Evolutionary conservation across 441 rosid species (phyloP), one percentile per base, ranked within the genome.

Genomic region (Pelargonium myrrhifolium): DNA sequence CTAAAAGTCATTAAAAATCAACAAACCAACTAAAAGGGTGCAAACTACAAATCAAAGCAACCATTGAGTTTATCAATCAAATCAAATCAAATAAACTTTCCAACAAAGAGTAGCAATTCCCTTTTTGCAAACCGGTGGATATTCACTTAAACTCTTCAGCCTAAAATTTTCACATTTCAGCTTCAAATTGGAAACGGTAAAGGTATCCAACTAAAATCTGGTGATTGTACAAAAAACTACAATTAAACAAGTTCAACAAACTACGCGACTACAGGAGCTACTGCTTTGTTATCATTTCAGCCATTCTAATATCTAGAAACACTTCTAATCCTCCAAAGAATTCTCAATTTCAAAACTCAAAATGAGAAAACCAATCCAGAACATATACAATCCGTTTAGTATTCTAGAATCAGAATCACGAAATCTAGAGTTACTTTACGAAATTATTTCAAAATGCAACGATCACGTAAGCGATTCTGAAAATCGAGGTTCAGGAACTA

Each of bases 371-470:
- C 20, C 4, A 21, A 11, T 20, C 28, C 31, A 9, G 31, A 22
- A 22, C n/a, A 58, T 11, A 10, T 20, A 22, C 35, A 58, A 10
- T 21, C 31, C 11, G 62, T 58, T 58, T 21, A 22, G 15, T 6
- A 11, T 24, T 22, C 62, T 58, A 9, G 14, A 58, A 22, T 58
- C n/a, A 58, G 62, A 17, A 58, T 1, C 12, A 58, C 17, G 15
- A 49, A n/a, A n/a, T n/a, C n/a, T n/a, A n/a, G n/a, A n/a, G n/a
- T n/a, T n/a, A n/a, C n/a, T 14, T n/a, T 14, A 58, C 62, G 12
- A 58, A 58, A 58, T n/a, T 3, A 58, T 4, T 58, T 24, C 31
- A 22, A 58, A 58, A 58, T 58, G 62, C 62, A 21, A 58, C 62
- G 37, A 22, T 58, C 62, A 22, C 62, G 3, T 7, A 9, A 56